phyloP scores from a whole-genome alignment of 371 early-diverging fungal genomes.

The Mortierella sp. region DNA sequence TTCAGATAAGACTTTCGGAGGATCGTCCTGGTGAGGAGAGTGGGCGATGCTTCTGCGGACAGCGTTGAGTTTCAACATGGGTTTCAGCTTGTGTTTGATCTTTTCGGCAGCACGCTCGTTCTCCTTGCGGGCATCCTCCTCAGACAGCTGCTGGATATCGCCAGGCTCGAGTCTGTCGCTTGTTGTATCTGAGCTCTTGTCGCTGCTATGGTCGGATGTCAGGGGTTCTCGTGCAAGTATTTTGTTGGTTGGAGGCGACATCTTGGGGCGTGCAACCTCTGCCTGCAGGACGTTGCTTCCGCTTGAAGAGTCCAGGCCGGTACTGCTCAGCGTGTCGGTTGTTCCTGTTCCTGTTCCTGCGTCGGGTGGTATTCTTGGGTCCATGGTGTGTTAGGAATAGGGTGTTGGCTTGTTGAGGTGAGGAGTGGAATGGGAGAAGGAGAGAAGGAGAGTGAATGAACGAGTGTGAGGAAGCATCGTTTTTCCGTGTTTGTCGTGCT shows the following conservation, averaged over 20 bases:
- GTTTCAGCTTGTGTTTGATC: slow-evolving; percentile 31
- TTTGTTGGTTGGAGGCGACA: neutral
- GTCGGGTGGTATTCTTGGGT: neutral
- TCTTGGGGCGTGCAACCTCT: neutral
- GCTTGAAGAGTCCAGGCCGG: neutral
- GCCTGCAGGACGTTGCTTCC: neutral
- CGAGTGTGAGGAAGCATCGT: slow-evolving; percentile 2
- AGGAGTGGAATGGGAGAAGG: neutral
- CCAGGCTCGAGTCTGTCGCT: neutral
- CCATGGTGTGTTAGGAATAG: neutral
- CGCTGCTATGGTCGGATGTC: neutral
- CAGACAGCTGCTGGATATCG: slow-evolving; percentile 19
- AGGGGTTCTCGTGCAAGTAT: neutral
- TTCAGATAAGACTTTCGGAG: neutral
- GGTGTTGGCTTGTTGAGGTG: neutral
- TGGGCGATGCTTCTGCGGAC: slow-evolving; percentile 13
- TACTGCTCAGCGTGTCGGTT: neutral
- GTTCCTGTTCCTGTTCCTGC: neutral
- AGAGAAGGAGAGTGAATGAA: too few species aligned
- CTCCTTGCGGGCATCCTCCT: slow-evolving; percentile 28
- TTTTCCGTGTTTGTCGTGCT: neutral
- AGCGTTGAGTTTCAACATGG: slow-evolving; percentile 25
- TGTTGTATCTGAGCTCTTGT: neutral
- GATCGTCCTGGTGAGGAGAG: slow-evolving; percentile 10
- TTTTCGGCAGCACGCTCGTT: slow-evolving; percentile 34